Conservation (phyloP, 2,329 filamentous ascomycete species). For the Cercospora citrullina region DNA sequence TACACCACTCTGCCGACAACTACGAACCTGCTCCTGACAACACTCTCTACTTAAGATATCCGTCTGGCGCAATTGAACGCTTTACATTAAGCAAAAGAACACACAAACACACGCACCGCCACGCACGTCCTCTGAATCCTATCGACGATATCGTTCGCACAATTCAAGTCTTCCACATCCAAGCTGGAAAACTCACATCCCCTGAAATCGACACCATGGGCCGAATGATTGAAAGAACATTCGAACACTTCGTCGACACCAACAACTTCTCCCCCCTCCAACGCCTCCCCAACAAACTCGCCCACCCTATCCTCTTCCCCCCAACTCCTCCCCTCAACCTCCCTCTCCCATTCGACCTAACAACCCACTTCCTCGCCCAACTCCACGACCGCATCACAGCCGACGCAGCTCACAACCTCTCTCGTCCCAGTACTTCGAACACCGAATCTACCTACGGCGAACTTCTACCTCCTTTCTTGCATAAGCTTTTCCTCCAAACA, state of each 20-base stretch:
- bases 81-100: slow-evolving; percentile 14
- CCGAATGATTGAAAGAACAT: not conserved
- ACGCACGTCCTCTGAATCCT: slow-evolving; percentile 12
- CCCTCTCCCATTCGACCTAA: slow-evolving; percentile 58
- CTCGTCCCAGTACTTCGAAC: slow-evolving; percentile 74
- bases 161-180: slow-evolving; percentile 10
- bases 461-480: slow-evolving; percentile 77
- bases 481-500: slow-evolving; percentile 73
- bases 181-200: not conserved
- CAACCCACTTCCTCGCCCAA: slow-evolving; percentile 64
- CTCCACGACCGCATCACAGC: slow-evolving; percentile 89
- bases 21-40: slow-evolving; percentile 2
- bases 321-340: not conserved
- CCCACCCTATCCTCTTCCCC: not conserved
- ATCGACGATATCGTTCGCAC: slow-evolving; percentile 15
- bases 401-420: slow-evolving; percentile 75
- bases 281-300: not conserved
- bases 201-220: not conserved
- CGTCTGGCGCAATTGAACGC: slow-evolving; percentile 6
- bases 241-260: not conserved
- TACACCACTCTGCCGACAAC: slow-evolving; percentile 19
- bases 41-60: slow-evolving; percentile 12
- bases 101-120: slow-evolving; percentile 9
- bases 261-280: not conserved
- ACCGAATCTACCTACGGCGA: slow-evolving; percentile 79